Conservation (phyloP, 805 yeast species). For the Candida silvicultrix region DNA sequence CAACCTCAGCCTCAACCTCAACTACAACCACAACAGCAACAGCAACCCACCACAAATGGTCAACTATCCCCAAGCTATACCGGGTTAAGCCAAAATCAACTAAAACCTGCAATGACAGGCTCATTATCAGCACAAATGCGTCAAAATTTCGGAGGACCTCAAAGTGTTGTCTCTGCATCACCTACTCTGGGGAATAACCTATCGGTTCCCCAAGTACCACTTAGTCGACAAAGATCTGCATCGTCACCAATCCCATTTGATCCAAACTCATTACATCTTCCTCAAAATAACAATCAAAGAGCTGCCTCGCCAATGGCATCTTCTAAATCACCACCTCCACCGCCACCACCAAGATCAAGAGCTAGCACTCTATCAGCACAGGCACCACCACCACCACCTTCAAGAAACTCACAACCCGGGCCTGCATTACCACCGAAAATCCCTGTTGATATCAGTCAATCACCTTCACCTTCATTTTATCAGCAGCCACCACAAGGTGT, state of each 20-base stretch:
- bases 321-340: slow-evolving; percentile 31
- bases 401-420: slow-evolving; percentile 2
- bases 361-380: slow-evolving; percentile 14
- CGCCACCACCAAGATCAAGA: slow-evolving; percentile 32
- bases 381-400: slow-evolving; percentile 14
- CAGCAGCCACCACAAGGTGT: slow-evolving; percentile 8
- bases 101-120: slow-evolving; percentile 34
- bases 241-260: slow-evolving; percentile 18
- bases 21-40: slow-evolving; percentile 16
- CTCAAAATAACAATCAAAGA: slow-evolving; percentile 7
- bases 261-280: slow-evolving; percentile 11
- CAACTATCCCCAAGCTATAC: slow-evolving; percentile 11
- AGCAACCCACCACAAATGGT: slow-evolving; percentile 3
- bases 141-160: slow-evolving; percentile 9
- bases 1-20: slow-evolving; percentile 11
- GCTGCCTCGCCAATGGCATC: slow-evolving; percentile 15
- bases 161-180: slow-evolving; percentile 6
- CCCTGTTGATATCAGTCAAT: slow-evolving; percentile 3
- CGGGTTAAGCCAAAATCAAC: slow-evolving; percentile 13
- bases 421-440: slow-evolving; percentile 20
- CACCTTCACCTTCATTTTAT: not conserved
- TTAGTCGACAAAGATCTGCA: slow-evolving; percentile 14
- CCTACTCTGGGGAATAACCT: slow-evolving; percentile 3
- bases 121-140: slow-evolving; percentile 31
- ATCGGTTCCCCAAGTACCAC: not conserved